These are phyloP conservation scores for Aristolochia fimbriata DNA, from an alignment of 164 flowering plant species.

Conservation along the genomic window DNA sequence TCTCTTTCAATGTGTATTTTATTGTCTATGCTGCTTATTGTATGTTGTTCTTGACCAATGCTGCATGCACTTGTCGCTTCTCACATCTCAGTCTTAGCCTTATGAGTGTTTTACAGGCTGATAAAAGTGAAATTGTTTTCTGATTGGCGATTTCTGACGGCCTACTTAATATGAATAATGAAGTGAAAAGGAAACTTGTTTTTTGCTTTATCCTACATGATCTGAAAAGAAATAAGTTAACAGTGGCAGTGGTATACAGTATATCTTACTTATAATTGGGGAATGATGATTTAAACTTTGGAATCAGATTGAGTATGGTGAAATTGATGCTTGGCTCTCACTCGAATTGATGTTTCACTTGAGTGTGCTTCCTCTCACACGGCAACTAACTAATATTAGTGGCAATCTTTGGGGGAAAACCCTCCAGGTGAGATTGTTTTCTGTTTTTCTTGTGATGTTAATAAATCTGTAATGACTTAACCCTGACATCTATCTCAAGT, in stretches of 20 bases:
- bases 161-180: too few relatives aligned
- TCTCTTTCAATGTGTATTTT: background rate
- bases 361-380: constrained; percentile 93
- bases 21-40: background rate
- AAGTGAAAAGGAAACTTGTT: too few relatives aligned
- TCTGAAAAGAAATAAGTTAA: too few relatives aligned
- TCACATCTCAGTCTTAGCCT: background rate
- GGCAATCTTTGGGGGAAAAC: constrained; percentile 99
- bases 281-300: background rate
- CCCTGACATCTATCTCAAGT: too few relatives aligned
- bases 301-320: constrained; percentile 76
- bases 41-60: background rate
- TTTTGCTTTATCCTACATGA: too few relatives aligned
- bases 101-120: too few relatives aligned
- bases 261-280: background rate
- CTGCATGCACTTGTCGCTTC: background rate
- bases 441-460: background rate
- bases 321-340: constrained; percentile 98
- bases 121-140: too few relatives aligned
- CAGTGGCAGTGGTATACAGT: too few relatives aligned
- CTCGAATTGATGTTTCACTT: constrained; percentile 97
- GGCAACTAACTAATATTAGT: constrained; percentile 91
- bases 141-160: too few relatives aligned
- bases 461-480: too few relatives aligned
- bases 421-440: constrained; percentile 59